phyloP scores from a whole-genome alignment of 2,329 filamentous ascomycete genomes.

The Camillea tinctor region DNA sequence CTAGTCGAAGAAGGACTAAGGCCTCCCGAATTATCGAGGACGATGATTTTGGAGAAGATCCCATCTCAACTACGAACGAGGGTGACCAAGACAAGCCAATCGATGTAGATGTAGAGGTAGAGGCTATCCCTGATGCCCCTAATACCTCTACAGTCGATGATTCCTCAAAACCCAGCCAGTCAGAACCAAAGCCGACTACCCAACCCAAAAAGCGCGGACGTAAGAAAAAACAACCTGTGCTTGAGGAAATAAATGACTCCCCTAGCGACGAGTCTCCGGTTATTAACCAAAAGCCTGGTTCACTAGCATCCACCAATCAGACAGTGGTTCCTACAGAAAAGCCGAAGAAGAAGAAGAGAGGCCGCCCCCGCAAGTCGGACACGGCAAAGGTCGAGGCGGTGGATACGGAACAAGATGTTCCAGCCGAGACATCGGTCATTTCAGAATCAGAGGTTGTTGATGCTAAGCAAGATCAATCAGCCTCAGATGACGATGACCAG shows the following conservation, averaged over 20 bases:
- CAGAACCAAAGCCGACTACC: conserved; percentile 10
- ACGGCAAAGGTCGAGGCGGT: conserved; percentile 13
- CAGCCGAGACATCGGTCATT: conserved; percentile 5
- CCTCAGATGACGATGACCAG: conserved; percentile 1
- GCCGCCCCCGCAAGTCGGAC: conserved; percentile 30
- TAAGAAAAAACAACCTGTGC: conserved; percentile 28
- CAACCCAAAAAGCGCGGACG: conserved; percentile 32
- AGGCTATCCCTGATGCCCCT: neutral
- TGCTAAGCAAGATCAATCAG: neutral
- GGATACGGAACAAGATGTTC: conserved; percentile 1
- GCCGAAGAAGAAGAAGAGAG: conserved; percentile 33
- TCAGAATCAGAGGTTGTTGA: conserved; percentile 1
- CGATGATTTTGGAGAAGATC: conserved; percentile 8
- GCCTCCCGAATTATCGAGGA: conserved; percentile 6
- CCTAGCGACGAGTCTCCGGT: conserved; percentile 4
- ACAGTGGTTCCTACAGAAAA: conserved; percentile 18
- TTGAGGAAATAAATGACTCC: conserved; percentile 8
- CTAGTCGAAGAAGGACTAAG: conserved; percentile 17
- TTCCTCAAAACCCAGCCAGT: conserved; percentile 2
- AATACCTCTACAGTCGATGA: conserved; percentile 9
- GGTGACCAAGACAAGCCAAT: neutral
- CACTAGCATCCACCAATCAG: conserved; percentile 8
- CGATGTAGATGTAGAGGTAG: neutral
- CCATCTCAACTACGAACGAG: conserved; percentile 8
- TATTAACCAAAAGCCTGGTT: neutral